These are phyloP conservation scores for Pseudocercospora pini-densiflorae DNA, from an alignment of 2,329 filamentous ascomycete species.

Conservation along the genomic window DNA sequence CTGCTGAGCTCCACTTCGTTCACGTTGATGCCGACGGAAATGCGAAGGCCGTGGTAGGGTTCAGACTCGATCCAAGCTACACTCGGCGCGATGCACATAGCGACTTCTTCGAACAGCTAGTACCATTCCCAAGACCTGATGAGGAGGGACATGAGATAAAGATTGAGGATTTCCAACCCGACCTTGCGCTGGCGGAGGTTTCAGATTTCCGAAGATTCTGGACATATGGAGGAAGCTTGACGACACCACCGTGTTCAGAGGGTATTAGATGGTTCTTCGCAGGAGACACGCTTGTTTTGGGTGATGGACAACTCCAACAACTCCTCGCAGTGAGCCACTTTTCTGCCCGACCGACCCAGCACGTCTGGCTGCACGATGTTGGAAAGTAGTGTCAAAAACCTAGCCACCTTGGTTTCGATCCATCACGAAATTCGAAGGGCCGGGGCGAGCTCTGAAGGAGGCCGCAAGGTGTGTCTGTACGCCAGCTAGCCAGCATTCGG, in stretches of 20 bases:
- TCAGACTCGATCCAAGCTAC: constrained; percentile 49
- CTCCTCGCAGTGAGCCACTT: constrained; percentile 53
- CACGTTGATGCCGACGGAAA: constrained; percentile 50
- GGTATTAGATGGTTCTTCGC: constrained; percentile 54
- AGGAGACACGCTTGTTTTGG: constrained; percentile 47
- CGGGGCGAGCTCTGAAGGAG: no score
- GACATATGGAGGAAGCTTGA: constrained; percentile 56
- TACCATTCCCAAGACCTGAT: constrained; percentile 31
- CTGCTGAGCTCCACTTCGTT: constrained; percentile 57
- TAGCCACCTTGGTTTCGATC: background rate
- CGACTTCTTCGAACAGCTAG: constrained; percentile 49
- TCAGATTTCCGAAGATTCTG: constrained; percentile 51
- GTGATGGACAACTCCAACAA: constrained; percentile 52
- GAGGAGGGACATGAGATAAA: background rate
- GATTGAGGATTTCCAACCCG: constrained; percentile 27
- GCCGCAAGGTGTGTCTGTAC: background rate
- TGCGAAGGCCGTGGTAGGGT: constrained; percentile 52
- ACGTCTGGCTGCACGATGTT: constrained; percentile 30
- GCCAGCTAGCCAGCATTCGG: no score
- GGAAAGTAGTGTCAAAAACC: constrained; percentile 2
- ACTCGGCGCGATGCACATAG: constrained; percentile 29
- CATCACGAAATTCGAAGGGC: background rate
- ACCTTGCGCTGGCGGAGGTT: constrained; percentile 44
- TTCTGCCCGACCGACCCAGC: constrained; percentile 49
- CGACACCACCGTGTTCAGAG: constrained; percentile 54